Base-by-base conservation (phyloP, 257 asterid species). In the Knoxia roxburghii region DNA sequence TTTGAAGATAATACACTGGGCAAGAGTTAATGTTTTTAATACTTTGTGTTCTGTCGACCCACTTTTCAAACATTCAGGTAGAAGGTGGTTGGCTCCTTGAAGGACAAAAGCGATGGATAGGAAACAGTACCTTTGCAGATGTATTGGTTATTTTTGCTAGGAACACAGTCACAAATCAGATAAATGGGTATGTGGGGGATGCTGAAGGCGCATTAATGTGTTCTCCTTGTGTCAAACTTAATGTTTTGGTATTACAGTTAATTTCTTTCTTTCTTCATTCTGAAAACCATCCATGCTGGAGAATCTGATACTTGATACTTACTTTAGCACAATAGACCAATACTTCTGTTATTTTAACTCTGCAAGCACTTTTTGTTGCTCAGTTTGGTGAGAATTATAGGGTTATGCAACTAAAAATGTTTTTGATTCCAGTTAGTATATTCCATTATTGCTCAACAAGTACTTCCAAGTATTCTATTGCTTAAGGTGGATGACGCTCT, bases 61-160 rank as follows among this genome's bases (percentile, higher is more conserved):
- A 37, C 61, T 48, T 32, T 57, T 66, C 52, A 50, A 75, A 55
- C 76, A n/a, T 72, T 73, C 81, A 94, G 99, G 96, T 94, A 52
- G 95, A 83, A 65, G 98, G 98, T 66, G 99, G 99, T 48, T 94
- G 99, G 99, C 72, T 94, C 71, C 86, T 90, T 76, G 88, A 94
- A 68, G 96, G 99, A 68, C 97, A 94, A 72, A 94, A 94, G 67
- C 95, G 99, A 51, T 94, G 99, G 99, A 90, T 90, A 78, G 99
- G 99, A 68, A 90, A 94, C 81, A 84, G 96, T 82, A 88, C 99
- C 37, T 94, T 94, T 73, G 99, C 99, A 1, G 96, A 94, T 76
- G 68, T 94, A 68, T 67, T 90, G 79, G 76, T 94, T 73, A 78
- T 94, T 59, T 94, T 90, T 76, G 99, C 97, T 60, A 85, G 95